These are phyloP conservation scores for Gastrolobium villosum DNA, from an alignment of 306 rosid genomes.

Conservation along the genomic window DNA sequence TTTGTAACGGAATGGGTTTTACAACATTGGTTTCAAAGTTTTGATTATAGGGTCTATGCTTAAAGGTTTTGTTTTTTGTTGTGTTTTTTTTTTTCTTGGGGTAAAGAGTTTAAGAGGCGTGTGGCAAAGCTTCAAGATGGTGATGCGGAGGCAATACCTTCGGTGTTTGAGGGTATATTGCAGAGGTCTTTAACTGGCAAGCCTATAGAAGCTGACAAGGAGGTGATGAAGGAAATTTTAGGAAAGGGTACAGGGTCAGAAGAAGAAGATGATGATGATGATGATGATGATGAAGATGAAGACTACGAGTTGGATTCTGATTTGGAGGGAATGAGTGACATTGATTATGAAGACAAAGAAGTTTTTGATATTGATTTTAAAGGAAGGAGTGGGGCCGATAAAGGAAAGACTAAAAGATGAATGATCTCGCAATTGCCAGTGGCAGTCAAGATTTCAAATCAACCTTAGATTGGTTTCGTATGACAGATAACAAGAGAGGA, in stretches of 20 bases:
- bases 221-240: slow-evolving; percentile 67
- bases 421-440: slow-evolving; percentile 14
- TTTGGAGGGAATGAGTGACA: slow-evolving; percentile 40
- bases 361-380: slow-evolving; percentile 54
- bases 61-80: neutral
- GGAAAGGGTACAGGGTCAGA: slow-evolving; percentile 47
- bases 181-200: slow-evolving; percentile 67
- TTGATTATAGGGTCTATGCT: neutral
- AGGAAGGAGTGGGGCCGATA: slow-evolving; percentile 46
- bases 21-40: neutral
- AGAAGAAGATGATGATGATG: slow-evolving; percentile 31
- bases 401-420: slow-evolving; percentile 46
- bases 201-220: slow-evolving; percentile 63
- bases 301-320: slow-evolving; percentile 50
- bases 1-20: neutral
- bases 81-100: neutral
- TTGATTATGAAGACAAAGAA: slow-evolving; percentile 43
- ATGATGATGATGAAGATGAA: slow-evolving; percentile 51
- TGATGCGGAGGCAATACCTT: slow-evolving; percentile 68
- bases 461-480: neutral
- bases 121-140: slow-evolving; percentile 69
- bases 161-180: slow-evolving; percentile 77
- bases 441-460: neutral
- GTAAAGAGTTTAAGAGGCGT: slow-evolving; percentile 67
- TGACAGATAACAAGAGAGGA: slow-evolving; percentile 5